Evolutionary conservation across 116 monocot genomes (phyloP), one percentile per base, ranked within the genome.

Genomic region (Iris pallida): DNA sequence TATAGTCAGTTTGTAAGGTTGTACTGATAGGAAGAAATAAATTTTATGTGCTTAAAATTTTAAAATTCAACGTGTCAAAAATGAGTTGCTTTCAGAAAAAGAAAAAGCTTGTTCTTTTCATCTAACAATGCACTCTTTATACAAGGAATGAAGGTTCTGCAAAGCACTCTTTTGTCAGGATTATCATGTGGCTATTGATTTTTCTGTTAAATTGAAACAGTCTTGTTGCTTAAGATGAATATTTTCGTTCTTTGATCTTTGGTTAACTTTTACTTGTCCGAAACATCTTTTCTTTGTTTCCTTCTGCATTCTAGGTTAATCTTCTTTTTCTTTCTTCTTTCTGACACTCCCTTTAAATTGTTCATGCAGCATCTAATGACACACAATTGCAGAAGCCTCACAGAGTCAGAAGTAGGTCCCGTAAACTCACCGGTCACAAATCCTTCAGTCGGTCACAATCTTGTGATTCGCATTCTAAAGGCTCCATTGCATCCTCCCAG

Each of bases 381-480:
- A 63, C 56, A 47, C 76, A 70, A 41, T 73, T 53, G 20, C 84
- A 78, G 53, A 89, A 87, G 68, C 76, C 73, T 16, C 78, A 82
- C 16, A 75, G 78, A 77, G 54, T 81, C n/a, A 84, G 79, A 64
- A 76, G 59, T 45, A 86, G 79, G 72, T 61, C 75, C 16, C 80
- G 80, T 41, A 86, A 74, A 61, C 71, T 68, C 11, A 74, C 77
- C n/a, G 18, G 16, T 30, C 66, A 69, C 66, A 89, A 86, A 78
- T 82, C 78, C 40, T 65, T 76, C 14, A 76, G 71, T 18, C 79
- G 82, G 8, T 81, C 86, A 61, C 75, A 73, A 49, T 83, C 88
- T 41, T 88, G 75, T 57, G 92, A 86, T 65, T 83, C 88, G 4
- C 88, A 85, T 14, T 84, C 82, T 7, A 93, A 87, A 66, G 75